These are phyloP conservation scores for Trichosphaerium sp. DNA, from an alignment of 78 protist genomes.

Conservation along the genomic window DNA sequence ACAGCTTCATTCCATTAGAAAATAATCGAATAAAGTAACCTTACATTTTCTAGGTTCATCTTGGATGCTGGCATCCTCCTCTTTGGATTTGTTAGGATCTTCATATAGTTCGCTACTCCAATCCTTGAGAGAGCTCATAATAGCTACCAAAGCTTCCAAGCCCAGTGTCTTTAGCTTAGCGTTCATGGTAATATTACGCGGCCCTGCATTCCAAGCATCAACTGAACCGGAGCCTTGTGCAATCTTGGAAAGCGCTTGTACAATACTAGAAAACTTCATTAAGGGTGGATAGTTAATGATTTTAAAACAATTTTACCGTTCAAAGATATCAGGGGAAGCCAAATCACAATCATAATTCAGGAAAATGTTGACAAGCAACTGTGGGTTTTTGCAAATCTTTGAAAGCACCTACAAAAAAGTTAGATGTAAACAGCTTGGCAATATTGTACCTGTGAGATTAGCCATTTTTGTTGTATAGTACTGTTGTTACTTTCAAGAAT, in stretches of 20 bases:
- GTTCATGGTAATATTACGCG: slow-evolving; percentile 6
- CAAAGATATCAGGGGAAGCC: slow-evolving; percentile 63
- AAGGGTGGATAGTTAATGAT: slow-evolving; percentile 60
- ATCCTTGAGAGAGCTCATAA: slow-evolving; percentile 48
- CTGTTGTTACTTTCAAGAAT: slow-evolving; percentile 69
- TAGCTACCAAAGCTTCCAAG: slow-evolving; percentile 55
- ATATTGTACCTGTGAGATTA: slow-evolving; percentile 47
- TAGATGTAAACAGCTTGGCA: neutral
- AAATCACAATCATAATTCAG: slow-evolving; percentile 94
- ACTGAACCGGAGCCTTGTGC: slow-evolving; percentile 10
- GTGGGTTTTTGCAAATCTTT: slow-evolving; percentile 60
- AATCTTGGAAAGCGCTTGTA: slow-evolving; percentile 30
- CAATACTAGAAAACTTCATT: slow-evolving; percentile 61
- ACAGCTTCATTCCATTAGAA: too few species aligned
- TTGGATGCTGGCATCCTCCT: neutral
- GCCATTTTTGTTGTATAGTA: slow-evolving; percentile 73
- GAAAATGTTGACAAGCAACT: slow-evolving; percentile 74
- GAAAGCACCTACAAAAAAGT: slow-evolving; percentile 11
- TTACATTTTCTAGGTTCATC: too few species aligned
- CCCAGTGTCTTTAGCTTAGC: slow-evolving; percentile 30
- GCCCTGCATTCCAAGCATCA: slow-evolving; percentile 22
- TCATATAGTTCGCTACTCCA: slow-evolving; percentile 18
- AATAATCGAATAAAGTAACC: too few species aligned
- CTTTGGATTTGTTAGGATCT: neutral
- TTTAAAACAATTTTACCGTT: slow-evolving; percentile 14